These are phyloP conservation scores for Starmerella potacharoeniae DNA, from an alignment of 805 yeast species.

Conservation along the genomic window DNA sequence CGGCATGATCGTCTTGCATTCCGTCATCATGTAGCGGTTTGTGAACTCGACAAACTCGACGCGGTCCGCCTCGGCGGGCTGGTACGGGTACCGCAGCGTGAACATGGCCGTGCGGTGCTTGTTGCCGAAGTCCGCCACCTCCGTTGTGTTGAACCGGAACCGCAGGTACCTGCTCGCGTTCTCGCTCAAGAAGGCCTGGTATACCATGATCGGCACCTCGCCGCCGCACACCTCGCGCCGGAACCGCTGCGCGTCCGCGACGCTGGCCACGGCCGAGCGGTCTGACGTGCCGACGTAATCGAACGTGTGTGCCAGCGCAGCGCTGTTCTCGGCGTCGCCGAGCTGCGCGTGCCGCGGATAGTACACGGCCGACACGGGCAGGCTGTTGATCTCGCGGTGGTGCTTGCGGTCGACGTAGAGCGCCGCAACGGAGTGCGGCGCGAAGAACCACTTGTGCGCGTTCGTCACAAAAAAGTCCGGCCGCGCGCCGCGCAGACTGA, in stretches of 20 bases:
- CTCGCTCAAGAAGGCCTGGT: conserved; percentile 38
- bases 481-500: conserved; percentile 24
- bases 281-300: conserved; percentile 40
- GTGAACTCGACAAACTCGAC: conserved; percentile 19
- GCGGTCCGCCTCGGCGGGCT: conserved; percentile 19
- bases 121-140: conserved; percentile 31
- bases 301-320: conserved; percentile 32
- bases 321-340: conserved; percentile 25
- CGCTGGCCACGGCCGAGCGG: conserved; percentile 34
- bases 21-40: conserved; percentile 22
- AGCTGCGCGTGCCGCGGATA: conserved; percentile 14
- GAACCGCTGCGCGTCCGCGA: conserved; percentile 44
- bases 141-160: conserved; percentile 33
- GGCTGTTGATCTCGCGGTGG: conserved; percentile 41
- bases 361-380: conserved; percentile 47
- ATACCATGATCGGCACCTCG: conserved; percentile 39
- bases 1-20: conserved; percentile 41
- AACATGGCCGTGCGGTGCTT: conserved; percentile 36
- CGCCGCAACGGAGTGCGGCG: conserved; percentile 48
- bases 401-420: conserved; percentile 45
- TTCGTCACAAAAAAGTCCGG: conserved; percentile 57
- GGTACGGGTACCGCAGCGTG: conserved; percentile 33
- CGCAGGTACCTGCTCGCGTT: conserved; percentile 35
- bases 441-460: conserved; percentile 58
- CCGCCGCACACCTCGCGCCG: conserved; percentile 50